Evolutionary conservation across 805 yeast genomes (phyloP).

Genomic region (Sporopachydermia quercuum): DNA sequence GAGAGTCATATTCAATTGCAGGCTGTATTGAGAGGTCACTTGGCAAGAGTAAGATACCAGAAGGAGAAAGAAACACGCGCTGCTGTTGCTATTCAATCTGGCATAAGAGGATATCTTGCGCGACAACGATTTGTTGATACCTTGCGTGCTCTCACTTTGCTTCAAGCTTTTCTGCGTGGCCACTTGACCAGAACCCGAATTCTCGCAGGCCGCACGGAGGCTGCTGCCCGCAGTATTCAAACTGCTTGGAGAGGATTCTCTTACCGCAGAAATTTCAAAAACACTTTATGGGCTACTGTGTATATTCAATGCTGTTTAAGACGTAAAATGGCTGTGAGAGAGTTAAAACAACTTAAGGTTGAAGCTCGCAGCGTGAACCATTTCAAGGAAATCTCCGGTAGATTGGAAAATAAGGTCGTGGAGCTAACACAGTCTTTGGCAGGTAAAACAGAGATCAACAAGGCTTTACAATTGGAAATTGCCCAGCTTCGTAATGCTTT

Average conservation of each 20-base stretch:
- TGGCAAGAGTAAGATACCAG: neutral
- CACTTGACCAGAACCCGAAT: slow-evolving; percentile 36
- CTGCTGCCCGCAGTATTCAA: slow-evolving; percentile 63
- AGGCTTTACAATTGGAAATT: slow-evolving; percentile 44
- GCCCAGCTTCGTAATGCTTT: slow-evolving; percentile 29
- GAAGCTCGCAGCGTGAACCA: slow-evolving; percentile 90
- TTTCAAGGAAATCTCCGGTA: slow-evolving; percentile 81
- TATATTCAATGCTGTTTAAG: slow-evolving; percentile 67
- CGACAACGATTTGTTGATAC: slow-evolving; percentile 21
- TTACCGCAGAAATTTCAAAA: slow-evolving; percentile 39
- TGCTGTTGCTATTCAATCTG: slow-evolving; percentile 27
- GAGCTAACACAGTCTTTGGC: slow-evolving; percentile 81
- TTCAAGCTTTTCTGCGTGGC: slow-evolving; percentile 39
- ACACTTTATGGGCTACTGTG: slow-evolving; percentile 39
- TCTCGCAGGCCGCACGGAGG: slow-evolving; percentile 32
- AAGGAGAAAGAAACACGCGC: slow-evolving; percentile 2
- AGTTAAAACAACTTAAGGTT: slow-evolving; percentile 48
- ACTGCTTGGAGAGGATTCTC: slow-evolving; percentile 51
- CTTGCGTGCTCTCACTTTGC: slow-evolving; percentile 22
- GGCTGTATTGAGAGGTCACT: slow-evolving; percentile 31
- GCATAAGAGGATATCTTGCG: slow-evolving; percentile 33
- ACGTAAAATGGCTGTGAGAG: slow-evolving; percentile 55
- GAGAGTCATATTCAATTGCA: slow-evolving; percentile 44
- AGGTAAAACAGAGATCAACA: slow-evolving; percentile 68
- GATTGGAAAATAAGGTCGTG: slow-evolving; percentile 93